Percentiles rank a stretch among this genome's conserved stretches.
Evolutionary conservation across 2,329 filamentous ascomycete genomes (phyloP).

Genomic region (Rugonectria rugulosa): DNA sequence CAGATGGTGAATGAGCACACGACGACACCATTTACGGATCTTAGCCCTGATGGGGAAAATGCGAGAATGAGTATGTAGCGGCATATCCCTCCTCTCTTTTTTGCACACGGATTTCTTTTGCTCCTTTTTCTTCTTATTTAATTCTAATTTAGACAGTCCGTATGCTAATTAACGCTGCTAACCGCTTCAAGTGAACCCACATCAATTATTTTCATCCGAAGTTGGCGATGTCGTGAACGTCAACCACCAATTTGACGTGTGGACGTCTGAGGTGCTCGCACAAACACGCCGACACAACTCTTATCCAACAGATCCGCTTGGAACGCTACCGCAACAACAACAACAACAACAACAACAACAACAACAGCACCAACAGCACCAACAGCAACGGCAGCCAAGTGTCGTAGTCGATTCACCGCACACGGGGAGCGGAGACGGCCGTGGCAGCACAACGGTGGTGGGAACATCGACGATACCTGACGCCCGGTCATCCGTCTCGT

Average conservation of each 20-base stretch:
- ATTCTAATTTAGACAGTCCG: no score
- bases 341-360: neutral
- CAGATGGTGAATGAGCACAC: neutral
- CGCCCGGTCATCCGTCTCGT: slow-evolving; percentile 3
- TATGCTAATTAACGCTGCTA: neutral
- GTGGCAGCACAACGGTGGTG: neutral
- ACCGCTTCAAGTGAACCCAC: neutral
- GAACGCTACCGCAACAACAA: neutral
- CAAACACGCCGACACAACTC: slow-evolving; percentile 1
- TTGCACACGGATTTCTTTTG: no score
- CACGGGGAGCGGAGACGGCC: slow-evolving; percentile 1
- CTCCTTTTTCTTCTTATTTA: no score
- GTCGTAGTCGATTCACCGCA: slow-evolving; percentile 1
- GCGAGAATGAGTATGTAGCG: slow-evolving; percentile 7
- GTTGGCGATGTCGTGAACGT: slow-evolving; percentile 7
- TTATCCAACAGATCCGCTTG: neutral
- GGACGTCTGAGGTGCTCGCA: slow-evolving; percentile 7
- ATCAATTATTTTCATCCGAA: slow-evolving; percentile 7
- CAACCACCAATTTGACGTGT: slow-evolving; percentile 7
- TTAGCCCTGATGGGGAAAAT: neutral
- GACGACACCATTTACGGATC: neutral
- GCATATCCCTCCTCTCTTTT: no score
- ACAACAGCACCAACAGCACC: neutral
- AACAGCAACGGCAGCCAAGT: neutral
- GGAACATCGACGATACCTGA: slow-evolving; percentile 5